Base-by-base conservation (phyloP, 805 yeast species). In the Metschnikowia baotianmanensis region DNA sequence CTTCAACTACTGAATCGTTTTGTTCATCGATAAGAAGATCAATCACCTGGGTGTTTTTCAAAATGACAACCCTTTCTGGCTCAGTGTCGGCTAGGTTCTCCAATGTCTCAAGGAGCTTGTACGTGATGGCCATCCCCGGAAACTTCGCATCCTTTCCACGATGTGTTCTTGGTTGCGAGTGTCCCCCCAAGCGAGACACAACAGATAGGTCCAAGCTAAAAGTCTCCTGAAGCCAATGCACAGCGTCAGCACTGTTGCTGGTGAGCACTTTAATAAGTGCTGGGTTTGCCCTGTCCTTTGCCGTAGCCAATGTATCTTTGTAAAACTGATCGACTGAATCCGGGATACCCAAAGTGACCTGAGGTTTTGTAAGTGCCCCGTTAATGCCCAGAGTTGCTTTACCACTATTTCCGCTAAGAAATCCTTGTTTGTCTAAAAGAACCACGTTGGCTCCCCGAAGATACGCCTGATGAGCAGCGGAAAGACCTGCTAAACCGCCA, bases 171-270 rank as follows among this genome's bases (percentile, higher is more conserved):
- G 87, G 80, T 36, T 72, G 78, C 1, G 89, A 80, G 56, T 86
- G 95, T 3, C 96, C 96, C 20, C 95, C 95, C 31, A 86, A 62
- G 51, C 86, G 76, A n/a, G 86, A 75, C 10, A 86, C 83, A 12
- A 81, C 68, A 6, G 84, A 74, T 41, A 86, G 64, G 51, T 82
- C 86, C 36, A 85, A 63, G 6, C 70, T 73, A 51, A 85, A 78
- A 4, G 71, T 74, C 22, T 75, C 71, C 50, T 82, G 83, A 37
- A 86, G 70, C 91, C 95, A 86, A 34, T 77, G 76, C 35, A 86
- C 74, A 0, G 93, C 90, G 31, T 70, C 74, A 5, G 76, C 78
- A 2, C 88, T 80, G 31, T 82, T 78, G 42, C 72, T 62, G 1
- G 84, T 74, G 45, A 86, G 65, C 5, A 77, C 82, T 23, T 68